phyloP scores from a whole-genome alignment of 1,284 basidiomycete genomes.

The Irpex lacteus region DNA sequence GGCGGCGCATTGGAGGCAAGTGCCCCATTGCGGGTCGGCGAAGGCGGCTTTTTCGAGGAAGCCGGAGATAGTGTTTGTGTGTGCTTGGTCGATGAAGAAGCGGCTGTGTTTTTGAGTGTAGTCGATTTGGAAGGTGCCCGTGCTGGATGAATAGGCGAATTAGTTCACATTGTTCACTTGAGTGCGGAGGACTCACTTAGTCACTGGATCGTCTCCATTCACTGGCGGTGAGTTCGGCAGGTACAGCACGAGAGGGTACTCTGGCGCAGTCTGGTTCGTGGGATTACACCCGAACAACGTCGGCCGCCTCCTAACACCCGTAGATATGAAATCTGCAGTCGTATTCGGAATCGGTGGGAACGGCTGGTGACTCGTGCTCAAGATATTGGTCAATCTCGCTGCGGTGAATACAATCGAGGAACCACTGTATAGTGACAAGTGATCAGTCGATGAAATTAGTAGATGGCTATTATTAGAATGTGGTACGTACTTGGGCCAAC shows the following conservation, averaged over 20 bases:
- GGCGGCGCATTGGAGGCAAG: constrained; percentile 52
- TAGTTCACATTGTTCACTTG: no score
- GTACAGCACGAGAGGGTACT: constrained; percentile 58
- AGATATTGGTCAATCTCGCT: constrained; percentile 40
- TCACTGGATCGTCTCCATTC: constrained; percentile 51
- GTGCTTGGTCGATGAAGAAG: constrained; percentile 54
- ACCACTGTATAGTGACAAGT: constrained; percentile 38
- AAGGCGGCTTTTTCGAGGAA: constrained; percentile 49
- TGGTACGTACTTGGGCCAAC: constrained; percentile 64
- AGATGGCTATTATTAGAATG: not conserved
- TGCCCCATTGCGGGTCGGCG: constrained; percentile 51
- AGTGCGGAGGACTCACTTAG: no score
- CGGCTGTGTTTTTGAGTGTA: constrained; percentile 46
- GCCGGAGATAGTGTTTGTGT: constrained; percentile 48
- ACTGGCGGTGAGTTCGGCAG: constrained; percentile 65
- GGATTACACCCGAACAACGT: constrained; percentile 79
- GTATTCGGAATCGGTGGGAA: constrained; percentile 63
- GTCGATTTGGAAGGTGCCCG: constrained; percentile 46
- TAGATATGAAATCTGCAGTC: constrained; percentile 52
- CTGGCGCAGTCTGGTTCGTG: constrained; percentile 37
- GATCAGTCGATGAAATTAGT: not conserved
- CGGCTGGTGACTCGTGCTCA: constrained; percentile 52
- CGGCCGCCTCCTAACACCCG: constrained; percentile 65
- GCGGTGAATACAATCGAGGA: constrained; percentile 40
- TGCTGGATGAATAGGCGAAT: constrained; percentile 29